phyloP scores from a whole-genome alignment of 2,329 filamentous ascomycete genomes.

The Beauveria varroae region DNA sequence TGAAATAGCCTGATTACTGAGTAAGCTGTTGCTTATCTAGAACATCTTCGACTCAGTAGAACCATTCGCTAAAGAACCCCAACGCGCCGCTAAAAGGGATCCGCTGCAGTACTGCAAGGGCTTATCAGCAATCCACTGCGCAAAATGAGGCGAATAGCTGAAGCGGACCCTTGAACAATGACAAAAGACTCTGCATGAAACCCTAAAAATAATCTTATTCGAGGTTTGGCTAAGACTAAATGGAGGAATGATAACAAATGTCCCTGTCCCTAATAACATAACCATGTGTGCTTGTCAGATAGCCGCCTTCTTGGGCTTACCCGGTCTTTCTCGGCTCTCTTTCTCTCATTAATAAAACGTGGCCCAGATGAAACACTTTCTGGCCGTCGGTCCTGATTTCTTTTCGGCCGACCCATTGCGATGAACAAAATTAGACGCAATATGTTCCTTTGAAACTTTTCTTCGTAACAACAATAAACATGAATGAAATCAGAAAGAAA shows the following conservation, averaged over 20 bases:
- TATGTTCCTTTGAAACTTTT: background rate
- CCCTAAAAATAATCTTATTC: background rate
- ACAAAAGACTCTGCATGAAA: background rate
- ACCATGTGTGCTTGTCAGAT: background rate
- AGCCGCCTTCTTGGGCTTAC: background rate
- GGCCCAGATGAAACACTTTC: background rate
- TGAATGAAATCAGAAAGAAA: background rate
- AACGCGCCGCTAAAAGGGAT: no score
- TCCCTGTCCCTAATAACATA: background rate
- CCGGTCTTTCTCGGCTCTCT: background rate
- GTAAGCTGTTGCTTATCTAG: no score
- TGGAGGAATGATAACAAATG: slow-evolving; percentile 1
- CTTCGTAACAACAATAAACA: background rate
- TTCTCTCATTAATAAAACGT: background rate
- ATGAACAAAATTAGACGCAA: background rate
- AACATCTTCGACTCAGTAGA: no score
- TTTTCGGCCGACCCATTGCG: background rate
- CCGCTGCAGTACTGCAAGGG: no score
- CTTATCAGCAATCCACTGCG: no score
- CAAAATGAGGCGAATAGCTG: background rate
- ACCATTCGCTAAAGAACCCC: no score
- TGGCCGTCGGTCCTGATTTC: background rate
- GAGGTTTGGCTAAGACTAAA: background rate
- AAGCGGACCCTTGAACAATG: background rate
- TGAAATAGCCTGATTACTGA: no score